Evolutionary conservation across 1,139 yeast genomes (phyloP).

Genomic region (Blastobotrys arbuscula): DNA sequence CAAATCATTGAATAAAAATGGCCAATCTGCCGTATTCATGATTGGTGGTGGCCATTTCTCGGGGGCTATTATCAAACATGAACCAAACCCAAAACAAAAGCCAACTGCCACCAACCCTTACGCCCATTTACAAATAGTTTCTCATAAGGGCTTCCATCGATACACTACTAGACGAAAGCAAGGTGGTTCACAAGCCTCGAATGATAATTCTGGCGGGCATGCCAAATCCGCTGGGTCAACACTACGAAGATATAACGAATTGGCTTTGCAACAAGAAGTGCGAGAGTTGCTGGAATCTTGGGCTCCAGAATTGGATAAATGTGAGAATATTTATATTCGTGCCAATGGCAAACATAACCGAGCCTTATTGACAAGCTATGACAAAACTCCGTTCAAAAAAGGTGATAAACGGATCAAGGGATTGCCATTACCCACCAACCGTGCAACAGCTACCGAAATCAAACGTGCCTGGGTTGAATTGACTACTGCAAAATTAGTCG

Average conservation of each 20-base stretch:
- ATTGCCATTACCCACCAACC: constrained; percentile 83
- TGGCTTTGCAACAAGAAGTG: constrained; percentile 72
- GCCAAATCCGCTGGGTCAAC: constrained; percentile 96
- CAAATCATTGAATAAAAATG: constrained; percentile 31
- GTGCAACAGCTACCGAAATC: constrained; percentile 81
- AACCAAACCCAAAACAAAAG: constrained; percentile 47
- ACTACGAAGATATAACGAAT: constrained; percentile 84
- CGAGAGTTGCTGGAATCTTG: constrained; percentile 61
- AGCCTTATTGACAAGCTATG: constrained; percentile 60
- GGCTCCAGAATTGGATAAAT: constrained; percentile 50
- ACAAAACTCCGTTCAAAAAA: constrained; percentile 41
- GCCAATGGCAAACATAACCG: constrained; percentile 74
- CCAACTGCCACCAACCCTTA: constrained; percentile 40
- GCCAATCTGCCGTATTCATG: constrained; percentile 75
- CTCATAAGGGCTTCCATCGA: constrained; percentile 84
- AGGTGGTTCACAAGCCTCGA: constrained; percentile 95
- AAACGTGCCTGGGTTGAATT: constrained; percentile 81
- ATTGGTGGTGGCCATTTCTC: constrained; percentile 99
- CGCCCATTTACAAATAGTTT: constrained; percentile 44
- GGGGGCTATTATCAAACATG: constrained; percentile 83
- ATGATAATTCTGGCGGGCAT: constrained; percentile 87
- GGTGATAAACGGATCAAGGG: constrained; percentile 35
- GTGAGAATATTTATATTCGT: constrained; percentile 69
- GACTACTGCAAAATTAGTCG: constrained; percentile 51
- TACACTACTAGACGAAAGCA: constrained; percentile 96